These are phyloP conservation scores for Fusarium pininemorale DNA, from an alignment of 2,329 filamentous ascomycete genomes.

Conservation along the genomic window DNA sequence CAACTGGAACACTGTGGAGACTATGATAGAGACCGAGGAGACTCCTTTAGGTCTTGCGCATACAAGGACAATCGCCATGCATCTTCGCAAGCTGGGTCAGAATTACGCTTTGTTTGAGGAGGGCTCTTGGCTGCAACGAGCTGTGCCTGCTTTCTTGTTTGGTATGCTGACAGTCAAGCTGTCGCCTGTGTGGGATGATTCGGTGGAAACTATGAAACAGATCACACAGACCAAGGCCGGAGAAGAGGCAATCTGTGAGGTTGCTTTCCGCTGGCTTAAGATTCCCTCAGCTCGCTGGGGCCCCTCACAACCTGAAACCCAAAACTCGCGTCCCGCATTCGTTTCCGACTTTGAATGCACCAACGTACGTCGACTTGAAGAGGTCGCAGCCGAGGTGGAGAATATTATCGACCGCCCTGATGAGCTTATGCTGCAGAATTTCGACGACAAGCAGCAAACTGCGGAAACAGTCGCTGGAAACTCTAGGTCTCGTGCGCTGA, in stretches of 20 bases:
- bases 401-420: conserved; percentile 62
- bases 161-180: conserved; percentile 88
- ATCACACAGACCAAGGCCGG: conserved; percentile 76
- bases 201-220: conserved; percentile 77
- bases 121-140: conserved; percentile 72
- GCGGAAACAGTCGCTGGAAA: conserved; percentile 61
- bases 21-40: conserved; percentile 83
- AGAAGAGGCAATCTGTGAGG: conserved; percentile 75
- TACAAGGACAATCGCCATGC: conserved; percentile 81
- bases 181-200: conserved; percentile 87
- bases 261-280: conserved; percentile 82
- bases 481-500: conserved; percentile 80
- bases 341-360: conserved; percentile 86
- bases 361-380: conserved; percentile 71
- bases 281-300: conserved; percentile 65
- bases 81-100: conserved; percentile 79
- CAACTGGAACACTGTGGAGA: conserved; percentile 43
- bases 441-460: conserved; percentile 70
- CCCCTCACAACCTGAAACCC: conserved; percentile 50
- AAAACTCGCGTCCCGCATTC: conserved; percentile 49
- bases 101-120: conserved; percentile 68
- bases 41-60: conserved; percentile 81
- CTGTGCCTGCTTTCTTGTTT: conserved; percentile 85
- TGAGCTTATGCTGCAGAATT: conserved; percentile 68
- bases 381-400: conserved; percentile 61